Evolutionary conservation across 2,329 filamentous ascomycete species (phyloP), one percentile per base, ranked within the genome.

Genomic region (Colletotrichum sp.): DNA sequence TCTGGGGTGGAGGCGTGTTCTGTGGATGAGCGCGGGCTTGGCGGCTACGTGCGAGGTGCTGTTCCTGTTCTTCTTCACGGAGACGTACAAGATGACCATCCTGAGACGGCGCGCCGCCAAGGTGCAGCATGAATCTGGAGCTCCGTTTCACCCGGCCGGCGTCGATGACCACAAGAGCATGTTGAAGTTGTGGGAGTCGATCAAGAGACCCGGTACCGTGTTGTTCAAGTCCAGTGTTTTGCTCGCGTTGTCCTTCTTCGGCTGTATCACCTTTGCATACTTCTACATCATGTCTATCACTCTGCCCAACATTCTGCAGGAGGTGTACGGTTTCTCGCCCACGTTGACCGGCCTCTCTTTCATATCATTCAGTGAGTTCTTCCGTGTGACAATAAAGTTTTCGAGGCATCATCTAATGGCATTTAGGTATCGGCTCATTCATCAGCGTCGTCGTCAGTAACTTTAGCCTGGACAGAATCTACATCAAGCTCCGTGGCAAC

Each of bases 1-100:
- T 4, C 76, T 89, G 3, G 90, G 91, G 5, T 93, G 91, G 91
- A 83, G 91, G 34, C 80, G 81, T 63, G 87, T 90, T 0, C 80
- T 93, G 4, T 89, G 89, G 85, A 87, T 91, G 72, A 86, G 87
- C 10, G 87, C 86, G 3, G 84, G 79, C 0, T 79, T 92, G 32
- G 88, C 90, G 1, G 80, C 84, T 8, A 77, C 85, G 3, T 90
- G 88, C 77, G 90, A 91, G 81, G 36, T 90, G 0, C 65, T 88
- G 6, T 90, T 92, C 76, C 80, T 92, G 9, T 83, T 83, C 1
- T 88, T 84, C 79, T 91, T 90, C 79, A 83, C 87, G 8, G 92
- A 94, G 83, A 93, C 92, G 15, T 93, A 93, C 82, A 89, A 89
- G 79, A 86, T 91, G 55, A 83, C 87, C 2, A 91, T 93, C 62